Percentiles rank a stretch among this genome's conserved stretches.
Conservation (phyloP, 2,329 filamentous ascomycete genomes). For the Clonostachys byssicola region DNA sequence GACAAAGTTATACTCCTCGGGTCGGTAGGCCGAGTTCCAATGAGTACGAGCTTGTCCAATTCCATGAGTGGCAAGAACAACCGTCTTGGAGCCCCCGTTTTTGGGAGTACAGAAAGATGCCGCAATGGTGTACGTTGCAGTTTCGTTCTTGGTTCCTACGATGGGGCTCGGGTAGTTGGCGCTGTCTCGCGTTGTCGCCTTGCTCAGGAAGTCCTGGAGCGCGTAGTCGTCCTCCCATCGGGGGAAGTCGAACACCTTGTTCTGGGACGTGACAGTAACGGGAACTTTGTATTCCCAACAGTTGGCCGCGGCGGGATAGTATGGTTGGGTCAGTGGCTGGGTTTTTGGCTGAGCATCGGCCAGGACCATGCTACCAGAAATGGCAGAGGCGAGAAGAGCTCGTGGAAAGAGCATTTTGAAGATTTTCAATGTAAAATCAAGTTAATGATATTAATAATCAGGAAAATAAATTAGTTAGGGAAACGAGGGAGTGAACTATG, state of each 20-base stretch:
- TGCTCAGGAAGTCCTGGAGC: constrained; percentile 8
- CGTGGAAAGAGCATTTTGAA: no score
- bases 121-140: constrained; percentile 6
- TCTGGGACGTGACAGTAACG: constrained; percentile 6
- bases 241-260: constrained; percentile 6
- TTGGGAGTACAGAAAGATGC: constrained; percentile 10
- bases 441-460: no score
- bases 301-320: constrained; percentile 7
- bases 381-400: no score
- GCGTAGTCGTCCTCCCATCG: constrained; percentile 8
- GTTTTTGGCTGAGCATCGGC: no score
- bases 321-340: constrained; percentile 5
- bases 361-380: no score
- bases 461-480: no score
- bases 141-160: constrained; percentile 5
- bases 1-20: constrained; percentile 9
- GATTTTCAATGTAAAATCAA: no score
- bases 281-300: constrained; percentile 10
- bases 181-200: constrained; percentile 4
- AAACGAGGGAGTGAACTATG: no score
- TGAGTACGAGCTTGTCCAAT: constrained; percentile 9
- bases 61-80: constrained; percentile 5
- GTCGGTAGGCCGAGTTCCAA: constrained; percentile 9
- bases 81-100: constrained; percentile 2
- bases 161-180: constrained; percentile 7